Evolutionary conservation across 179 eudicot genomes (phyloP), one percentile per base, ranked within the genome.

Genomic region (Sideroxylon spinosum): DNA sequence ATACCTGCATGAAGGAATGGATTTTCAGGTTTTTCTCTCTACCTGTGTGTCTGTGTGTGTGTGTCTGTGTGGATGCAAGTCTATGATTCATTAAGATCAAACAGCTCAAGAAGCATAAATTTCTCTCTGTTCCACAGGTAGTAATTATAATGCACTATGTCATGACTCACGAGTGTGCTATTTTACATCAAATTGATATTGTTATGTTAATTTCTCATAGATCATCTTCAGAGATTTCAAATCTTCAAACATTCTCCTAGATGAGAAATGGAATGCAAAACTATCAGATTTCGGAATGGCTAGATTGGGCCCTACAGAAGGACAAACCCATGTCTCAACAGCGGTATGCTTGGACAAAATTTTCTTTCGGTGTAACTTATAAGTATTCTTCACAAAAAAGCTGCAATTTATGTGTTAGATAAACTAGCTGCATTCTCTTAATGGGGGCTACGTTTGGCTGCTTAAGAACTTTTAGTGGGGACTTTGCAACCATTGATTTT

Each of bases 231-330:
- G 98, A 77, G 98, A 94, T 85, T 90, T 94, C 84, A 94, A 94
- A 80, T 88, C 98, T 56, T 94, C 98, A 72, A 94, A 94, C 82
- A 94, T 94, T 83, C 91, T 94, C 53, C 85, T 94, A 26, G 97
- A 93, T 80, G 98, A 91, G 72, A 85, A 91, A 8, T 94, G 98
- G 98, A 93, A 86, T 85, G 93, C 97, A 29, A 94, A 94, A 82
- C 82, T 94, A 52, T 94, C 98, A 7, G 98, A 94, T 79, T 94
- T 94, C 85, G 98, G 98, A 79, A 87, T 94, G 88, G 98, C 98
- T 49, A 84, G 98, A 82, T 82, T 92, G 81, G 98, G 98, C 23
- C 98, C 98, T 83, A 37, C 81, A 32, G 98, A 94, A 78, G 98
- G 98, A 81, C 81, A 86, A 73, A 89, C 93, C 23, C 98, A 94